Evolutionary conservation across 129 eudicot genomes (phyloP), one percentile per base, ranked within the genome.

Genomic region (Scalesia atractyloides): DNA sequence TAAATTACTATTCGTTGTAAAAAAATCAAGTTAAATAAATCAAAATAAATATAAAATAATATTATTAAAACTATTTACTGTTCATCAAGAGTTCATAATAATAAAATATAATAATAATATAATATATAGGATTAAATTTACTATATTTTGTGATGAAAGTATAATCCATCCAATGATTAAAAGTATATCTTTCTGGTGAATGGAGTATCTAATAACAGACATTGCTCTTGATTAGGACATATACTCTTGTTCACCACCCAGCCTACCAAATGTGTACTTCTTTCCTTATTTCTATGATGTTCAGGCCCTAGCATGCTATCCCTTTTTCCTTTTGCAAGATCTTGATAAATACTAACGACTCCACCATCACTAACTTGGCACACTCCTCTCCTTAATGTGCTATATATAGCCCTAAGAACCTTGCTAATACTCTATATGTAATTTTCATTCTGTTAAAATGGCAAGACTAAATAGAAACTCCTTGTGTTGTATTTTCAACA

Each of bases 201-300:
- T 75, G 67, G 62, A 58, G 76, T 72, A 72, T 72, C 76, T 72
- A 73, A 20, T 20, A 70, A 46, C 26, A 43, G 33, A 44, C 41
- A n/a, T 37, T 15, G 68, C 26, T 47, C 67, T 75, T 66, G 67
- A 54, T 54, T 72, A 60, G 36, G 56, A 72, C 59, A 59, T 72
- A 22, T 59, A 47, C 68, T n/a, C 19, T 72, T 72, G 68, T 67
- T 48, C 74, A 76, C 68, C 80, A 76, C 80, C 68, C 15, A 69
- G 62, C 73, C 62, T 69, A 69, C 73, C 73, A 33, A 41, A 56
- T 66, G 68, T 76, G 68, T 41, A 41, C 46, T 41, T 39, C 74
- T 76, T 76, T 76, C 68, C 74, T 76, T 56, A 67, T 43, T 56
- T 66, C 41, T 67, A 76, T 76, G 48, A 76, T 76, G 73, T 53